These are phyloP conservation scores for Allium cepa DNA, from an alignment of 106 monocot genomes.

Conservation along the genomic window DNA sequence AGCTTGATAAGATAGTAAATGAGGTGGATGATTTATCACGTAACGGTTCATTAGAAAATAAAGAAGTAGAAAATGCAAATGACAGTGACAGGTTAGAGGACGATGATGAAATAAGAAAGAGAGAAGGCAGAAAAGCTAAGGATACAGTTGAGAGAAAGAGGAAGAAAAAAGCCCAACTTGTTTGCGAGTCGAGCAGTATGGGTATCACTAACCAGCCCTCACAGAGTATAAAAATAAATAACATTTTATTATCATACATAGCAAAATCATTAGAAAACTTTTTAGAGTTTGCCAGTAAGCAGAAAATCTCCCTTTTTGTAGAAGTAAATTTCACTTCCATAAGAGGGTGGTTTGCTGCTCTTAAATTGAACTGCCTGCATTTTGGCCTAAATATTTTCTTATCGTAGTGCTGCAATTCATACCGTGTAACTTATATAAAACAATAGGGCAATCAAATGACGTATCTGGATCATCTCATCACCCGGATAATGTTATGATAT, in stretches of 20 bases:
- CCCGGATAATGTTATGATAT: conserved; percentile 18
- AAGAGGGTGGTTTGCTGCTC: background rate
- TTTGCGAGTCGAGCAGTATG: conserved; percentile 4
- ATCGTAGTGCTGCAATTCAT: background rate
- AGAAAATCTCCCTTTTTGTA: background rate
- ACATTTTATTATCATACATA: background rate
- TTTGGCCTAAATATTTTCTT: background rate
- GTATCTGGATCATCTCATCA: conserved; percentile 21
- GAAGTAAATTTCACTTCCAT: background rate
- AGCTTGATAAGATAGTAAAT: conserved; percentile 30
- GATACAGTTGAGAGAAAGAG: conserved; percentile 17
- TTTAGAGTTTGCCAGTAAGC: background rate
- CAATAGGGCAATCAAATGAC: conserved; percentile 28
- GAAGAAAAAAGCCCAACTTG: conserved; percentile 20
- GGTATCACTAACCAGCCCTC: conserved; percentile 5
- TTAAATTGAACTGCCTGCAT: background rate
- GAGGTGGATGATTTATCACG: conserved; percentile 36
- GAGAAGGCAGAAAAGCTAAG: conserved; percentile 24
- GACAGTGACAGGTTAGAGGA: conserved; percentile 12
- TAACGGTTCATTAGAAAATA: conserved; percentile 17
- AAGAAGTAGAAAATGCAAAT: conserved; percentile 14
- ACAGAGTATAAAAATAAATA: conserved; percentile 18
- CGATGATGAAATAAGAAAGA: conserved; percentile 19
- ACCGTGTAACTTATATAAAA: background rate
- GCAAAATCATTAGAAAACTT: background rate